A percentile compares a stretch with the other conserved stretches of the same genome.
These are phyloP conservation scores for Brasenia schreberi DNA, from an alignment of 164 flowering plant genomes.

Conservation along the genomic window DNA sequence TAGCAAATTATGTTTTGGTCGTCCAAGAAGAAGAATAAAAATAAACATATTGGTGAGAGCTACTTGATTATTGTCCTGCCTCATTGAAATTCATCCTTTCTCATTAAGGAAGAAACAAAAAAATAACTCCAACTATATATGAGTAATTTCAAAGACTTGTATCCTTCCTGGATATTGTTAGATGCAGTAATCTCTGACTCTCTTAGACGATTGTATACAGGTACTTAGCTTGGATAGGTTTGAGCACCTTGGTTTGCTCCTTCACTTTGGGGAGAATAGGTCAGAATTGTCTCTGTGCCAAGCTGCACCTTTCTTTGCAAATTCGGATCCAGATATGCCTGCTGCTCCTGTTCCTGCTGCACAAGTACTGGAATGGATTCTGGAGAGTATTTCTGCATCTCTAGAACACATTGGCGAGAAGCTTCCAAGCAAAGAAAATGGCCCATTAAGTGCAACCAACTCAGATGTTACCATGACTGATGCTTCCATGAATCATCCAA, in stretches of 20 bases:
- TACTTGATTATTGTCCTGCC: too few species aligned
- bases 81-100: too few species aligned
- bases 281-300: slow-evolving; percentile 63
- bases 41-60: too few species aligned
- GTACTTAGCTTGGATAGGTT: slow-evolving; percentile 75
- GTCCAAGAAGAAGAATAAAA: too few species aligned
- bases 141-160: too few species aligned
- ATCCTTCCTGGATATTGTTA: too few species aligned
- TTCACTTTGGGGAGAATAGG: slow-evolving; percentile 79
- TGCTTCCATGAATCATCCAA: slow-evolving; percentile 40
- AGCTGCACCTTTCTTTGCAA: slow-evolving; percentile 89
- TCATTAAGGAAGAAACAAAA: too few species aligned
- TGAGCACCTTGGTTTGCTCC: slow-evolving; percentile 84
- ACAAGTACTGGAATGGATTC: slow-evolving; percentile 90
- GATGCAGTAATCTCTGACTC: too few species aligned
- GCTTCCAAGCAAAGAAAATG: slow-evolving; percentile 62
- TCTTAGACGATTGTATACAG: slow-evolving; percentile 28
- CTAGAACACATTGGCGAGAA: slow-evolving; percentile 64
- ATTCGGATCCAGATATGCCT: slow-evolving; percentile 99
- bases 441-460: slow-evolving; percentile 53
- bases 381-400: slow-evolving; percentile 50
- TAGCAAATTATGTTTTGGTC: too few species aligned
- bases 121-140: too few species aligned
- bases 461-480: slow-evolving; percentile 89
- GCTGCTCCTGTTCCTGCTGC: slow-evolving; percentile 88